These are phyloP conservation scores for Stephania yunnanensis DNA, from an alignment of 164 flowering plant species.

Conservation along the genomic window DNA sequence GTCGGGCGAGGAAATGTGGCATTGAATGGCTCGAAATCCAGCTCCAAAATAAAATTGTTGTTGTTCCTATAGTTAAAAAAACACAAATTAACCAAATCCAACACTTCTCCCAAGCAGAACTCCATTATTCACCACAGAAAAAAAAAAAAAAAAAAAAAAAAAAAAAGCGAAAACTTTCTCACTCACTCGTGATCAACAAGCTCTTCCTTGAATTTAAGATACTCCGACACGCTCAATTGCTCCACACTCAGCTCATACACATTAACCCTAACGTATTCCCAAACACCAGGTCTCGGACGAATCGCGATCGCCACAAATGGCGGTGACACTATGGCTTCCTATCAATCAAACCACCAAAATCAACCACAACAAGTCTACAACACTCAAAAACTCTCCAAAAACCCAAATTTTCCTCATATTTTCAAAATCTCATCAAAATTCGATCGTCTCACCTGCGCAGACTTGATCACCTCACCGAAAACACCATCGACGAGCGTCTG, in stretches of 20 bases:
- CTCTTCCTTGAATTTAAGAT: conserved; percentile 75
- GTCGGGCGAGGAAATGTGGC: conserved; percentile 72
- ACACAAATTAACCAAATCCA: neutral
- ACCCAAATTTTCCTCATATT: neutral
- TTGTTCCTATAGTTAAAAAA: conserved; percentile 24
- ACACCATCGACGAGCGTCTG: conserved; percentile 45
- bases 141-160: neutral
- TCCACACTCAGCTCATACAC: conserved; percentile 78
- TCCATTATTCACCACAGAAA: neutral
- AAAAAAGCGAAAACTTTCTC: conserved; percentile 15
- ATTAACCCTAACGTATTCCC: conserved; percentile 96
- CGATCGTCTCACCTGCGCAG: conserved; percentile 55
- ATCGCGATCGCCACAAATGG: conserved; percentile 92
- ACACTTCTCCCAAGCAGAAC: neutral
- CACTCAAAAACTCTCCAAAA: neutral
- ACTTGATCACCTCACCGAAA: conserved; percentile 59
- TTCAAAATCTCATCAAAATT: neutral
- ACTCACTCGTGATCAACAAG: conserved; percentile 67
- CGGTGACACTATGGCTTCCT: conserved; percentile 93
- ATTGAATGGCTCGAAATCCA: conserved; percentile 95
- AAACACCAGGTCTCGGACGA: conserved; percentile 96
- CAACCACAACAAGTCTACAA: neutral
- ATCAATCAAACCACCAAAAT: conserved; percentile 11
- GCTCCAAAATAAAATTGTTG: conserved; percentile 58
- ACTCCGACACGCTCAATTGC: conserved; percentile 72